Evolutionary conservation across 129 eudicot species (phyloP), one percentile per base, ranked within the genome.

Genomic region (Ambrosia trifida): DNA sequence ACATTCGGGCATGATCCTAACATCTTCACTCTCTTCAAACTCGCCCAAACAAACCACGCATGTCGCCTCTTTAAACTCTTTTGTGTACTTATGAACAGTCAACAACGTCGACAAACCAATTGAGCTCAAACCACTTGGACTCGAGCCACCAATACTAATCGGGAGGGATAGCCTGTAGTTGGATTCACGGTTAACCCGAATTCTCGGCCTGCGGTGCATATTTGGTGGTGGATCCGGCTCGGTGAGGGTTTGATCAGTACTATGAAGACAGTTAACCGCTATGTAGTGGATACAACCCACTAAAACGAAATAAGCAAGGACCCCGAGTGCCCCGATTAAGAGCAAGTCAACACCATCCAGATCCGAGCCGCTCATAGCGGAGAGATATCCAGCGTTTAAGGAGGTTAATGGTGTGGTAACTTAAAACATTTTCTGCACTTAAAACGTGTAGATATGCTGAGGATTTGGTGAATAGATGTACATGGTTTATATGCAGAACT

Each of bases 41-140:
- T 88, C 88, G 0, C 85, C 73, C 51, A 88, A 77, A 71, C 90
- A 88, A 16, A 88, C 76, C 3, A 76, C 84, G 50, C 90, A 85
- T 0, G 71, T 70, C 54, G 81, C 80, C 43, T 80, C 82, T 44
- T 77, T 80, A 40, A 75, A 75, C 36, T 74, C 89, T 64, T 66
- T 82, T 10, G 73, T 30, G 73, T 70, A 84, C 75, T 71, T 84
- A 9, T 71, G 76, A n/a, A 64, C 76, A 0, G 82, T 46, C 14
- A 82, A 24, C 50, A 75, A 16, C 50, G 64, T 63, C 10, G 85
- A 68, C 9, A 69, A 64, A 28, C 67, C 78, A 16, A 66, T 70
- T 13, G 84, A 40, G 63, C 74, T 72, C 32, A 70, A 69, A 45
- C 67, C 64, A 45, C 35, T 76, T 17, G 69, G 44, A 28, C 61